Evolutionary conservation across 2,329 filamentous ascomycete genomes (phyloP).

Genomic region (Podosphaera leucotricha): DNA sequence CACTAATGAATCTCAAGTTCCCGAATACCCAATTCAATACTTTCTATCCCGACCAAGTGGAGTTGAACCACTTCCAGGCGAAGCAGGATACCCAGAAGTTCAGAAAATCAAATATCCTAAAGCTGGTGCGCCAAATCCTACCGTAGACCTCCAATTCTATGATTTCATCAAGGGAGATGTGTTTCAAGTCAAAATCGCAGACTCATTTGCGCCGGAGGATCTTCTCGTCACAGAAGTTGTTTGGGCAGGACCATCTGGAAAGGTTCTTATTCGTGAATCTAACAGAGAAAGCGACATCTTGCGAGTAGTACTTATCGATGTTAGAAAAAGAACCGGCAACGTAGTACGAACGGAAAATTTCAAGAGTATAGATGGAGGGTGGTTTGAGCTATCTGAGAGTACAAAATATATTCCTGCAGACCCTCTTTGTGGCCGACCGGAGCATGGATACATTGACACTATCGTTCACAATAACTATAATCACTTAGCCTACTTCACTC

Average conservation of each 20-base stretch:
- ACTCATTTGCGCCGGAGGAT: constrained; percentile 57
- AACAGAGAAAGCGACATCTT: constrained; percentile 88
- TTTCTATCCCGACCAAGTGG: constrained; percentile 75
- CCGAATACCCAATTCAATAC: constrained; percentile 82
- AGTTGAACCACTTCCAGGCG: constrained; percentile 36
- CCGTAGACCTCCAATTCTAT: constrained; percentile 73
- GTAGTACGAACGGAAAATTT: constrained; percentile 63
- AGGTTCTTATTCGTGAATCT: constrained; percentile 72
- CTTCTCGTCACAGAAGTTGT: constrained; percentile 80
- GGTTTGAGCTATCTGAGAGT: constrained; percentile 82
- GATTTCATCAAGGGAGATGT: constrained; percentile 54
- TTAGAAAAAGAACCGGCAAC: constrained; percentile 45
- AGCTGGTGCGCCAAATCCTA: constrained; percentile 77
- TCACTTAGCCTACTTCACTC: constrained; percentile 81
- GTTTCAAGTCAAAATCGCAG: constrained; percentile 56
- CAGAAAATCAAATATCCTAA: constrained; percentile 94
- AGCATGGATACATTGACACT: constrained; percentile 86
- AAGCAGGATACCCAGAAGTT: constrained; percentile 79
- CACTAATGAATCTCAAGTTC: constrained; percentile 81
- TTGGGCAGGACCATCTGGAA: constrained; percentile 53
- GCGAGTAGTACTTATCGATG: constrained; percentile 68
- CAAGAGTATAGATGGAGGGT: constrained; percentile 71
- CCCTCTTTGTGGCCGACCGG: constrained; percentile 42
- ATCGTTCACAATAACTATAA: constrained; percentile 70
- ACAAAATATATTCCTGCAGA: constrained; percentile 76